phyloP scores from a whole-genome alignment of 805 yeast genomes.

The Maudiozyma turicensis region DNA sequence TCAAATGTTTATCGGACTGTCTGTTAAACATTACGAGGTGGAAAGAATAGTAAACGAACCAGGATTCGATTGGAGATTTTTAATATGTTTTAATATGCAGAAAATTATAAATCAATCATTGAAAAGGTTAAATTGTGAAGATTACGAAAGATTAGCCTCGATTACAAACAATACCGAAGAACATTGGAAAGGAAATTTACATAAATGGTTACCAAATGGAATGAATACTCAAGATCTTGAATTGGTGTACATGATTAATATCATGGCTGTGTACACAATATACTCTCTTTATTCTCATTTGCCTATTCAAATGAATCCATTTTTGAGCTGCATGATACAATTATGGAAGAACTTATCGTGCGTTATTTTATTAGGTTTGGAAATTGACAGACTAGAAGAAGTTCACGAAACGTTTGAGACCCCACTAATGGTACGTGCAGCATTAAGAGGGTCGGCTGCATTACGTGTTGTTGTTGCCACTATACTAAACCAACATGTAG shows the following conservation, averaged over 20 bases:
- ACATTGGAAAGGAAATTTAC: constrained; percentile 28
- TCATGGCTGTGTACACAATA: constrained; percentile 36
- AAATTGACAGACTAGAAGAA: constrained; percentile 46
- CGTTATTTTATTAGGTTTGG: constrained; percentile 49
- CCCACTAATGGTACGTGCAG: constrained; percentile 39
- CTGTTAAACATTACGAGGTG: constrained; percentile 17
- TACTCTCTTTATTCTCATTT: constrained; percentile 33
- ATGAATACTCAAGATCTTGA: constrained; percentile 34
- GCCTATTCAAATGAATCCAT: constrained; percentile 47
- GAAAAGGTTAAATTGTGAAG: constrained; percentile 19
- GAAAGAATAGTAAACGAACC: neutral
- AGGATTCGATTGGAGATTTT: constrained; percentile 21
- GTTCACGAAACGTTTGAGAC: constrained; percentile 29
- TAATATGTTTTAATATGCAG: constrained; percentile 22
- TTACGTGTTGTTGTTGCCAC: constrained; percentile 53
- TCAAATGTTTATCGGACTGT: constrained; percentile 39
- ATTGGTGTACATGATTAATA: constrained; percentile 37
- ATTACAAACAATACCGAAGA: constrained; percentile 4
- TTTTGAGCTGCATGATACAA: constrained; percentile 44
- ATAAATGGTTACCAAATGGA: constrained; percentile 29
- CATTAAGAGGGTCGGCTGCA: constrained; percentile 54
- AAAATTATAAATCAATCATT: constrained; percentile 18
- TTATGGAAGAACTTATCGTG: constrained; percentile 61
- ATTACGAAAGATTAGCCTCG: constrained; percentile 16
- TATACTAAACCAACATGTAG: constrained; percentile 43